phyloP scores from a whole-genome alignment of 768 basidiomycete species.

The Crepidotus variabilis region DNA sequence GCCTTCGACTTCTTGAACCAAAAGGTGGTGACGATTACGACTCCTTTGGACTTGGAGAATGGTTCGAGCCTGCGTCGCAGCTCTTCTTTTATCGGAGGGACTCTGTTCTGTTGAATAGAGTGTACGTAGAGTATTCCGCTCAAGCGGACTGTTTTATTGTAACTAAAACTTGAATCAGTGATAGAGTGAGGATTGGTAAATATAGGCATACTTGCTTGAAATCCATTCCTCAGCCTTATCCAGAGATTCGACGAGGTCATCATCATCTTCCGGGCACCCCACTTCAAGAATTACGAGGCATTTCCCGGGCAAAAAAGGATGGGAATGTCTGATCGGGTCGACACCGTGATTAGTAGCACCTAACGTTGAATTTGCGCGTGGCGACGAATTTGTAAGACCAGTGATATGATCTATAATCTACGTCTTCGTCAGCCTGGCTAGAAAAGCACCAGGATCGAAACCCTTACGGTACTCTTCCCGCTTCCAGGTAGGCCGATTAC shows the following conservation, averaged over 20 bases:
- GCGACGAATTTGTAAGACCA: neutral
- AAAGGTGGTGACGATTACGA: neutral
- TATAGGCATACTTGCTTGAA: neutral
- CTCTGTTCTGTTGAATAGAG: neutral
- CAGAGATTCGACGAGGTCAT: neutral
- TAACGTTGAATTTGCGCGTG: neutral
- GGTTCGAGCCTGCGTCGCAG: neutral
- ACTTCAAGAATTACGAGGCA: neutral
- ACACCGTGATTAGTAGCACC: neutral
- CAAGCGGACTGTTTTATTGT: neutral
- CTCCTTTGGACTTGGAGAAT: neutral
- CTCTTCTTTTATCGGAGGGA: neutral
- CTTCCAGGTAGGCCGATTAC: neutral
- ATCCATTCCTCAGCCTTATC: neutral
- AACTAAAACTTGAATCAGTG: neutral
- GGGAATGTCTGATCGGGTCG: neutral
- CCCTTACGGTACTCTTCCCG: neutral
- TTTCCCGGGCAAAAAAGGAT: neutral
- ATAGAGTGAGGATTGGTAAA: neutral
- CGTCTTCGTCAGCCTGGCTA: neutral
- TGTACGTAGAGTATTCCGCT: neutral
- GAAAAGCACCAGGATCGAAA: neutral
- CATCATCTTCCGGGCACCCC: neutral
- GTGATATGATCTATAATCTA: neutral
- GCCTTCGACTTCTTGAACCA: neutral